phyloP scores from a whole-genome alignment of 352 stramenopile genomes.

The Globisporangium mamillatum region DNA sequence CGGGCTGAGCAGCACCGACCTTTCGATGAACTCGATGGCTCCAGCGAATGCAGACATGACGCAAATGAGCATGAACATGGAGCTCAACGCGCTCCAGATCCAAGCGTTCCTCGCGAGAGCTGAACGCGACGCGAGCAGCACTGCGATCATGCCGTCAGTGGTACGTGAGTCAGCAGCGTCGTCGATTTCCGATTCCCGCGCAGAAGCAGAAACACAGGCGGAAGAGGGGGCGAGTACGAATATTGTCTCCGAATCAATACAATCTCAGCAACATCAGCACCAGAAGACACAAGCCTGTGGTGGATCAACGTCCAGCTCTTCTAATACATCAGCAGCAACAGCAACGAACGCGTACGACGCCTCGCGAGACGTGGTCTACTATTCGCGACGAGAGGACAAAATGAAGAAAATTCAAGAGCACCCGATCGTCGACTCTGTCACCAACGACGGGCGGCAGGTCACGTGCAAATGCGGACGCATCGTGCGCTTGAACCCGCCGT shows the following conservation, averaged over 20 bases:
- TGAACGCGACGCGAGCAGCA: conserved; percentile 19
- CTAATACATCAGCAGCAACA: too few species aligned
- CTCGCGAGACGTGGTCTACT: conserved; percentile 31
- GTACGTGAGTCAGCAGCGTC: not conserved
- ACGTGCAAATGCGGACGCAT: conserved; percentile 66
- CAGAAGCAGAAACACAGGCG: not conserved
- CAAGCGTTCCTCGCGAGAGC: conserved; percentile 43
- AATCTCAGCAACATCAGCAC: not conserved
- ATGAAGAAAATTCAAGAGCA: conserved; percentile 51
- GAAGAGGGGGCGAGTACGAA: not conserved
- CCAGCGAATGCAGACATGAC: conserved; percentile 25
- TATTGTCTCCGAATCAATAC: not conserved
- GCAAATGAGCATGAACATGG: conserved; percentile 59
- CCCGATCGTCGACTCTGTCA: conserved; percentile 46
- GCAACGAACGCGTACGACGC: conserved; percentile 32
- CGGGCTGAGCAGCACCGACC: conserved; percentile 29
- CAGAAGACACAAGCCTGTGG: not conserved
- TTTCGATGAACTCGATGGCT: conserved; percentile 53
- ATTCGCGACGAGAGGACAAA: conserved; percentile 63
- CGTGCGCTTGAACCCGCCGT: conserved; percentile 74
- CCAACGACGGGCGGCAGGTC: conserved; percentile 50
- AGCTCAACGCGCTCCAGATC: conserved; percentile 57
- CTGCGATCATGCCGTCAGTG: not conserved
- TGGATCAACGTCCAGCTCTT: not conserved
- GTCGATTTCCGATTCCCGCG: not conserved